phyloP scores from a whole-genome alignment of 208 protist species.

The Vickermania ingenoplastis region DNA sequence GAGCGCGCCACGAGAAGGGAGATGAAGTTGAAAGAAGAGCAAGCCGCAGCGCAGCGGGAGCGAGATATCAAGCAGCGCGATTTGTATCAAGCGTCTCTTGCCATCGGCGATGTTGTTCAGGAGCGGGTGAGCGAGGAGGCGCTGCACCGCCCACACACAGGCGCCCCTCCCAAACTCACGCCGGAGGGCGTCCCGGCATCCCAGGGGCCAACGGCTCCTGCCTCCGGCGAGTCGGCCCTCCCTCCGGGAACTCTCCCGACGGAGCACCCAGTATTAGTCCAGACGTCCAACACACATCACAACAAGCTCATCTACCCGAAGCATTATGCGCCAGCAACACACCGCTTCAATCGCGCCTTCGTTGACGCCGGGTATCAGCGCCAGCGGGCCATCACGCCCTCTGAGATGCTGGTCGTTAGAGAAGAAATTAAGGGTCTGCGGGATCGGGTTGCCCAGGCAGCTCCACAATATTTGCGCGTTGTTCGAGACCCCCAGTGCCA shows the following conservation, averaged over 20 bases:
- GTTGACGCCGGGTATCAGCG: slow-evolving; percentile 77
- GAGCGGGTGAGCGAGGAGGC: slow-evolving; percentile 81
- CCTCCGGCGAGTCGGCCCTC: slow-evolving; percentile 10
- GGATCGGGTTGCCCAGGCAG: slow-evolving; percentile 23
- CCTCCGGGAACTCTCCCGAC: slow-evolving; percentile 52
- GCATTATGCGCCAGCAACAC: slow-evolving; percentile 58
- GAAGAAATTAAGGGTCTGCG: slow-evolving; percentile 63
- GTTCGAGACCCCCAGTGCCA: slow-evolving; percentile 68
- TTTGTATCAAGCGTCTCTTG: slow-evolving; percentile 52
- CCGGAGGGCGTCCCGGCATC: slow-evolving; percentile 2
- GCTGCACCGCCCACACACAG: slow-evolving; percentile 55
- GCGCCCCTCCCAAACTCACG: slow-evolving; percentile 42
- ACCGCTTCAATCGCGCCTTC: slow-evolving; percentile 78
- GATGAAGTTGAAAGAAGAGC: slow-evolving; percentile 21
- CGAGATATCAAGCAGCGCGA: slow-evolving; percentile 49
- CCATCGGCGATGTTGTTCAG: slow-evolving; percentile 79
- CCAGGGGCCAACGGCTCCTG: background rate
- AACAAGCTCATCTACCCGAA: slow-evolving; percentile 74
- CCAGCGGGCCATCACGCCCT: slow-evolving; percentile 67
- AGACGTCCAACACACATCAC: slow-evolving; percentile 38
- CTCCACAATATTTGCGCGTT: slow-evolving; percentile 56
- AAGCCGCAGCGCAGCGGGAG: slow-evolving; percentile 17
- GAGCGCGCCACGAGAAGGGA: slow-evolving; percentile 58
- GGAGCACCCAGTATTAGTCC: slow-evolving; percentile 37
- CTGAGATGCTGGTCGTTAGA: slow-evolving; percentile 75